Base-by-base conservation (phyloP, 768 basidiomycete genomes). In the Lentinula edodes region DNA sequence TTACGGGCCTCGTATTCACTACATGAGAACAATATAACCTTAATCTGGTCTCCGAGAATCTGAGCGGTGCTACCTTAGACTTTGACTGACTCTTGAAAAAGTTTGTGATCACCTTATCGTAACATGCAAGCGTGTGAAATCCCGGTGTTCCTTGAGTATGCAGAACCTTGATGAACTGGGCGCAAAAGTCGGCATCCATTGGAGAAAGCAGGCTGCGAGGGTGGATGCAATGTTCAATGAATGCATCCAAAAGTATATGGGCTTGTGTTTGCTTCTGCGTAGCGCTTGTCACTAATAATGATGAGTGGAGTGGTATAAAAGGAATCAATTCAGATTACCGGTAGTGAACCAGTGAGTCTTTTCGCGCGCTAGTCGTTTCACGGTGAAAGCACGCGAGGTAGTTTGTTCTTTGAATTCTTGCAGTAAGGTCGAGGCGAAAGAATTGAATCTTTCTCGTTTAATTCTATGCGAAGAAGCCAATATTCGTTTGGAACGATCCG, bases 1-100 rank as follows among this genome's bases (percentile, higher is more conserved):
- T 98, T 98, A 55, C 90, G 85, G 12, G 94, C 95, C 74, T 99
- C 95, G 66, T 93, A 93, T 75, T 96, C 96, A 65, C 95, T 97
- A 68, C 94, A 95, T 0, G 93, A 90, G 72, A 95, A 97, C 23
- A 98, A 78, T 10, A 95, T 82, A 6, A 88, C 86, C 56, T 91
- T 88, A 55, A 97, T 81, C 64, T 92, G 88, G 46, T 93, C 91
- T 7, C 87, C 87, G 23, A 98, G 86, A 39, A 98, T 75, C 93
- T 97, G 66, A 23, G 39, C 48, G 15, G n/a, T 41, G 41, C 9
- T n/a, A 62, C 43, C 63, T 63, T 36, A 28, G 23, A 9, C 32
- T 41, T 12, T 54, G 38, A 46, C 43, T 18, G 2, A 52, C 10
- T 39, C 42, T 18, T 16, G 38, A 9, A 41, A 62, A 60, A 28